Conservation (phyloP, 495 filamentous ascomycete genomes). For the Podospora pseudocomata region DNA sequence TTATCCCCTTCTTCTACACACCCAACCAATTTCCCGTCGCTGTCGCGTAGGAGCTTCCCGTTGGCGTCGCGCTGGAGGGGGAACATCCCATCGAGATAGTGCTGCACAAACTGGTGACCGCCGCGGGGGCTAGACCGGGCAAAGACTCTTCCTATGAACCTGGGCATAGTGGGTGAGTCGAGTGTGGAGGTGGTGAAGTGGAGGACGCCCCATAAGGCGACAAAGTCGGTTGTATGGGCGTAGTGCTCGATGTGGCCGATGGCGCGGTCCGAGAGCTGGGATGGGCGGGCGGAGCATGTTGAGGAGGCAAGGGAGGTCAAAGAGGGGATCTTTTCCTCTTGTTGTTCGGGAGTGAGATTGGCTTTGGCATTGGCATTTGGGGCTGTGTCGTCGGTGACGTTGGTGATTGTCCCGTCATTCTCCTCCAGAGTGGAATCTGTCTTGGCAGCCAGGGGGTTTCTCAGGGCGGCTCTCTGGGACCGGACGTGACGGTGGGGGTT, state of each 20-base stretch:
- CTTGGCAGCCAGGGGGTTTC: constrained; percentile 26
- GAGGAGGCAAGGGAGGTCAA: not conserved
- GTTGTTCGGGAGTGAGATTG: not conserved
- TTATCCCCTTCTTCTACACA: constrained; percentile 33
- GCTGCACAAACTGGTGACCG: constrained; percentile 76
- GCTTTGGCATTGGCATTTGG: not conserved
- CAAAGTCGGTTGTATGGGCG: constrained; percentile 71
- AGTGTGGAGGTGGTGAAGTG: constrained; percentile 53
- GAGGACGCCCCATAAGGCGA: constrained; percentile 71
- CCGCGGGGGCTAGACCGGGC: constrained; percentile 51
- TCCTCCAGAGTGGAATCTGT: constrained; percentile 23
- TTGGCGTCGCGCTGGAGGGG: constrained; percentile 40
- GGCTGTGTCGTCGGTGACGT: not conserved
- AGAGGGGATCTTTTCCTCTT: not conserved
- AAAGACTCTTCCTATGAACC: constrained; percentile 76
- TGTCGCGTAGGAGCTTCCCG: constrained; percentile 24
- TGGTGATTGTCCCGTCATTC: not conserved
- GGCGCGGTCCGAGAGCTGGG: constrained; percentile 39
- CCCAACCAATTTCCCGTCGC: constrained; percentile 30
- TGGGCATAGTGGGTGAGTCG: constrained; percentile 40
- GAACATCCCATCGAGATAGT: constrained; percentile 83
- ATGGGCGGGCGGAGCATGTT: constrained; percentile 8
- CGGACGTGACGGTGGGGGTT: constrained; percentile 56
- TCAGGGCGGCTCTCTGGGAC: constrained; percentile 22
- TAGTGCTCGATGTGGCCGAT: constrained; percentile 84